Percentiles rank a stretch among this genome's conserved stretches.
Evolutionary conservation across 805 yeast genomes (phyloP).

Genomic region (Starmerella gropengiesseri): DNA sequence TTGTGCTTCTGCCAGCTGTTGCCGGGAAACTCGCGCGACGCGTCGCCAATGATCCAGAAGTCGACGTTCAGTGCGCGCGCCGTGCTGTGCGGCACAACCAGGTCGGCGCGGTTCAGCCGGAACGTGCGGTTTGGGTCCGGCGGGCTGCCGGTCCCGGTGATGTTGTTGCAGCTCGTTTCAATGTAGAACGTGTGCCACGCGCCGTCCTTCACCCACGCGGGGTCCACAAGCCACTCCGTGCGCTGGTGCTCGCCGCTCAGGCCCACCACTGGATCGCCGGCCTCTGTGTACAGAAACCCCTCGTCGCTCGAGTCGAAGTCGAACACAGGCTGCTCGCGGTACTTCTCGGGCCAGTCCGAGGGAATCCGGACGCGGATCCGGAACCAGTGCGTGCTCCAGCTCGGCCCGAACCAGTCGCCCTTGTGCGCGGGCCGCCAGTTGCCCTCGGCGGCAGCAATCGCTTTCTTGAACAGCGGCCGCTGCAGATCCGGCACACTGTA

Average conservation of each 20-base stretch:
- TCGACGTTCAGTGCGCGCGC: slow-evolving; percentile 72
- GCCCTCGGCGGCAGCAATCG: slow-evolving; percentile 41
- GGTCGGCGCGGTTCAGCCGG: slow-evolving; percentile 55
- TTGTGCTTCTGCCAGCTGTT: slow-evolving; percentile 72
- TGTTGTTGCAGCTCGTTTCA: slow-evolving; percentile 88
- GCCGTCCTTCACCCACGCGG: slow-evolving; percentile 38
- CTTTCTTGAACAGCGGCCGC: slow-evolving; percentile 53
- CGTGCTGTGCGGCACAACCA: slow-evolving; percentile 67
- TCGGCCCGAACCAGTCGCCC: slow-evolving; percentile 80
- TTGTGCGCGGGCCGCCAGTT: slow-evolving; percentile 33
- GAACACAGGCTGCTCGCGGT: slow-evolving; percentile 46
- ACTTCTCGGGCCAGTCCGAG: slow-evolving; percentile 40
- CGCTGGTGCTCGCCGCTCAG: slow-evolving; percentile 72
- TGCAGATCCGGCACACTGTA: slow-evolving; percentile 63
- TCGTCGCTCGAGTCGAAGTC: slow-evolving; percentile 84
- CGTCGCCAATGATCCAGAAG: slow-evolving; percentile 81
- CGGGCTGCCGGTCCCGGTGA: slow-evolving; percentile 72
- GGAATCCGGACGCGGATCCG: slow-evolving; percentile 58
- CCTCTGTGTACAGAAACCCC: slow-evolving; percentile 60
- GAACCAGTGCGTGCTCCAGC: slow-evolving; percentile 97
- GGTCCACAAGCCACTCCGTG: slow-evolving; percentile 58
- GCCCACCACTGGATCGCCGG: slow-evolving; percentile 69
- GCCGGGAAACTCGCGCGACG: slow-evolving; percentile 73
- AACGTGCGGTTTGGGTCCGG: slow-evolving; percentile 68
- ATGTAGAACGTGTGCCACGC: slow-evolving; percentile 59